Evolutionary conservation across 192 early-diverging fungal species (phyloP).

Genomic region (Borealophlyctis nickersoniae): DNA sequence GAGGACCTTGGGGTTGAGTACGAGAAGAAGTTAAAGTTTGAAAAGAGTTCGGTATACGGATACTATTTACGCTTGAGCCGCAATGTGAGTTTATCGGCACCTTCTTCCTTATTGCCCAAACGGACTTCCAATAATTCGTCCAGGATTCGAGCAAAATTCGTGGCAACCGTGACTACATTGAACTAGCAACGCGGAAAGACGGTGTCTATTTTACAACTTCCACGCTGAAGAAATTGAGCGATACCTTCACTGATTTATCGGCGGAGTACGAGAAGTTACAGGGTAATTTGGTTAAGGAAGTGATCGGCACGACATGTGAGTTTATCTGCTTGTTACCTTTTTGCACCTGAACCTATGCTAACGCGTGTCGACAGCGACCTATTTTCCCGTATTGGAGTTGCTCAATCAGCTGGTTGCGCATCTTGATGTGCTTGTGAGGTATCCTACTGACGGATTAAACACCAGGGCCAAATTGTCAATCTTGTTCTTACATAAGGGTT

Average conservation of each 20-base stretch:
- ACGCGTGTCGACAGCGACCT: conserved; percentile 49
- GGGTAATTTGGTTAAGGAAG: conserved; percentile 74
- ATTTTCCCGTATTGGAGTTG: conserved; percentile 76
- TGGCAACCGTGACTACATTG: conserved; percentile 70
- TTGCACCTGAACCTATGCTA: not conserved
- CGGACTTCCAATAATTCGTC: not conserved
- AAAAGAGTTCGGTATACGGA: conserved; percentile 77
- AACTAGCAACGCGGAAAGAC: conserved; percentile 83
- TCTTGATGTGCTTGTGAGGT: conserved; percentile 85
- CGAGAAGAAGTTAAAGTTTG: conserved; percentile 87
- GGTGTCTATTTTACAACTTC: conserved; percentile 86
- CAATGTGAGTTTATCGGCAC: conserved; percentile 36
- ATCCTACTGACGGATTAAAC: conserved; percentile 12
- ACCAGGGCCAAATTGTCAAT: not conserved
- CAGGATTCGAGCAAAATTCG: conserved; percentile 69
- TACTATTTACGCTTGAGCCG: conserved; percentile 80
- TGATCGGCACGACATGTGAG: conserved; percentile 77
- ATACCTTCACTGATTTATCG: conserved; percentile 55
- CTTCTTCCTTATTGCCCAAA: not conserved
- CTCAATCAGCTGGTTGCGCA: conserved; percentile 75
- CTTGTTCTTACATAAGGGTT: not conserved
- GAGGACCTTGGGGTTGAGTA: conserved; percentile 69
- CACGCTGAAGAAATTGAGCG: conserved; percentile 61
- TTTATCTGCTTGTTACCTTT: conserved; percentile 4
- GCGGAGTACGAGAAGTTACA: conserved; percentile 69